Evolutionary conservation across 1,139 yeast genomes (phyloP).

Genomic region (Yamadazyma membranifaciens): DNA sequence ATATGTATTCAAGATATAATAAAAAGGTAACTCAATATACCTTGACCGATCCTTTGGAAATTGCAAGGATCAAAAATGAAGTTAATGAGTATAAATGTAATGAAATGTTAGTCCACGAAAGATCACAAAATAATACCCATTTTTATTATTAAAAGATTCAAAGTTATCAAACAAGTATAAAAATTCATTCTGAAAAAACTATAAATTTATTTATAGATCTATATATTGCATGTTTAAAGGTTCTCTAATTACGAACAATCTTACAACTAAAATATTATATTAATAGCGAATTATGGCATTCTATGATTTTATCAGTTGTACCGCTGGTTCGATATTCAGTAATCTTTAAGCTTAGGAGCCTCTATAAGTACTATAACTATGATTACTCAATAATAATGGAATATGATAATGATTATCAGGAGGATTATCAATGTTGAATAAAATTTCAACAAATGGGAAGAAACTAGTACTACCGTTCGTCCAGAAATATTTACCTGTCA

Average conservation of each 20-base stretch:
- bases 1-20: slow-evolving; percentile 50
- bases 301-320: too few relatives aligned
- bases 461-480: slow-evolving; percentile 45
- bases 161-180: not conserved
- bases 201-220: not conserved
- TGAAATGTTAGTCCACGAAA: slow-evolving; percentile 57
- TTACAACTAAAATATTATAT: too few relatives aligned
- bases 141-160: slow-evolving; percentile 33
- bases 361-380: slow-evolving; percentile 84
- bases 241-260: too few relatives aligned
- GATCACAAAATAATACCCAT: slow-evolving; percentile 51
- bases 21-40: slow-evolving; percentile 52
- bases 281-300: too few relatives aligned
- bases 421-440: slow-evolving; percentile 60
- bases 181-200: too few relatives aligned
- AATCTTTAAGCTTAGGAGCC: slow-evolving; percentile 48
- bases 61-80: slow-evolving; percentile 49
- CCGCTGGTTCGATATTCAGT: too few relatives aligned
- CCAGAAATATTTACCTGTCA: slow-evolving; percentile 65
- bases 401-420: slow-evolving; percentile 84
- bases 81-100: slow-evolving; percentile 50
- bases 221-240: not conserved
- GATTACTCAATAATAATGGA: slow-evolving; percentile 77
- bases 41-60: slow-evolving; percentile 44
- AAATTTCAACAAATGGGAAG: slow-evolving; percentile 82